Evolutionary conservation across 306 rosid species (phyloP), one percentile per base, ranked within the genome.

Genomic region (Datisca glomerata): DNA sequence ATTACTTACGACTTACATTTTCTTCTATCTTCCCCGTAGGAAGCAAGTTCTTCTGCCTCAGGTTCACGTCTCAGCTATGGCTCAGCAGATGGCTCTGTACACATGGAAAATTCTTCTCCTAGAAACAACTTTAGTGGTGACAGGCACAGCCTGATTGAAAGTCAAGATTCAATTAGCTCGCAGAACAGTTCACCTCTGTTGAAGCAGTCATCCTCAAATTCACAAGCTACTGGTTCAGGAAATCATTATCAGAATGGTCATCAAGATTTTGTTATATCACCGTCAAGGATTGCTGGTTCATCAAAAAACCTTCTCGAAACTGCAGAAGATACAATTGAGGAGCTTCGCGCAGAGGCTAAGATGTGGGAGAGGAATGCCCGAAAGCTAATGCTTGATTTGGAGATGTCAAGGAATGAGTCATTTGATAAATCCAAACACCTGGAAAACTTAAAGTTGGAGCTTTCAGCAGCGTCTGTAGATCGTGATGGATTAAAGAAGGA

Each of bases 311-410:
- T 55, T 38, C 59, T 21, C 44, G 85, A 79, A 45, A 70, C 70
- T 15, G 65, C 83, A 55, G 77, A 64, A 60, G 68, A 42, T 38
- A 58, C 81, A 6, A 56, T 52, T 48, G 73, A 61, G 53, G 95
- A 74, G 72, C 71, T 89, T 41, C 93, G 74, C 24, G 97, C 80
- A 7, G 93, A 89, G 65, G 95, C 97, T 16, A 80, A 71, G 77
- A 80, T 84, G 93, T 84, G 98, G 95, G 93, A 89, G 68, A 72
- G 79, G 73, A 84, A 89, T 12, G 93, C 92, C 19, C 69, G 79
- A 44, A 78, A 84, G 60, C 72, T 89, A 38, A 75, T 80, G 91
- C 63, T 54, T 56, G 93, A 84, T 67, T 59, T 77, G 61, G 92
- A 89, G 24, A 53, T 46, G 56, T 20, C 70, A 67, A 80, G 57